Conservation (phyloP, 495 filamentous ascomycete species). For the Rusavskia elegans region DNA sequence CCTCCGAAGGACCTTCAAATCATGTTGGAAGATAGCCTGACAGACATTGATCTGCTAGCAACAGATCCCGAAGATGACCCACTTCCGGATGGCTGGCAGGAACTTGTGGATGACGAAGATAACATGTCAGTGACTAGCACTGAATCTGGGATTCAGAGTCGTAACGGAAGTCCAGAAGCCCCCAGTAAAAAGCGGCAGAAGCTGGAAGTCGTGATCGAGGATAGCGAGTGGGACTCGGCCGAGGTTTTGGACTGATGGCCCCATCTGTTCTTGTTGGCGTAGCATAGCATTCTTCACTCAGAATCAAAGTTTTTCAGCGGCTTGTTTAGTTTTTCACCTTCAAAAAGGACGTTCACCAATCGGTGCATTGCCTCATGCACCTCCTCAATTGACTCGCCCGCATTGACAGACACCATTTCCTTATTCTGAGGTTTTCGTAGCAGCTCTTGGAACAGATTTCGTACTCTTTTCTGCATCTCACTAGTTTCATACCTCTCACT, state of each 20-base stretch:
- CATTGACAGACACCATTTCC: conserved; percentile 32
- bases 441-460: conserved; percentile 47
- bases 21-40: too few species aligned
- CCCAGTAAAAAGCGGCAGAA: conserved; percentile 9
- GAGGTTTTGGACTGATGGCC: conserved; percentile 29
- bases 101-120: conserved; percentile 18
- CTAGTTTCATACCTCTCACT: conserved; percentile 76
- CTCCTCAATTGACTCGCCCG: conserved; percentile 33
- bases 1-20: too few species aligned
- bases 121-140: conserved; percentile 8
- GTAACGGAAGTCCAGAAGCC: conserved; percentile 7
- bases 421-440: conserved; percentile 22
- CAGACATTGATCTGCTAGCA: background rate
- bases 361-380: conserved; percentile 43
- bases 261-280: too few species aligned
- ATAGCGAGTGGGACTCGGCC: conserved; percentile 43
- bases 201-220: conserved; percentile 37
- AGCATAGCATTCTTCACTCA: background rate
- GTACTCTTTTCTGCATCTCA: conserved; percentile 67
- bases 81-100: conserved; percentile 13
- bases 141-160: conserved; percentile 19
- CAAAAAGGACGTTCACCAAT: conserved; percentile 34
- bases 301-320: conserved; percentile 12
- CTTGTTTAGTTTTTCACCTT: conserved; percentile 20
- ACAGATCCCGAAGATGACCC: conserved; percentile 11